Evolutionary conservation across 345 rosid species (phyloP), one percentile per base, ranked within the genome.

Genomic region (Jatropha curcas): DNA sequence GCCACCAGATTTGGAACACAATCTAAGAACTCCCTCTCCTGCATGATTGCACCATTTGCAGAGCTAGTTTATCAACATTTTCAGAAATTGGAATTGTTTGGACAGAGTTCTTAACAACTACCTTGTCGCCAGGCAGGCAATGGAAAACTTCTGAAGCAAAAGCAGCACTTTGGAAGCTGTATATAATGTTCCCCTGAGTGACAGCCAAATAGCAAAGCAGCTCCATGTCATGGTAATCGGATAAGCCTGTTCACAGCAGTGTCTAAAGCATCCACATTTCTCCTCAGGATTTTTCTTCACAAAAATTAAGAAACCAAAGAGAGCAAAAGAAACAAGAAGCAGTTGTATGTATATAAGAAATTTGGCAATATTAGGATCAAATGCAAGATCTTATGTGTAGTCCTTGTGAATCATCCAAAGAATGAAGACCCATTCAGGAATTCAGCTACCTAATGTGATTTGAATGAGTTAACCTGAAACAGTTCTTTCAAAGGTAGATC

Each of bases 191-290:
- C 24, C 4, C 27, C 43, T 0, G 1, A 59, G 28, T n/a, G 30
- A n/a, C 33, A 12, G 4, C 28, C 19, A 20, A 4, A 10, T 22
- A 17, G 52, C 37, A 7, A 31, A 70, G 37, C 35, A 58, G 50
- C 27, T 53, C 19, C 6, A 12, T 20, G 31, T 75, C 70, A 79
- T 39, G 92, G 94, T 65, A 82, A 80, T 24, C 88, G 88, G 69
- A 90, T 68, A 69, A 92, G 85, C 77, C 79, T 88, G 88, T 86
- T 90, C 45, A 91, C 96, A 41, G 97, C 92, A 33, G 88, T 71
- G 74, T 92, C 98, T 45, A 92, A 84, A 71, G 82, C 85, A 80
- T 95, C 98, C 22, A 91, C 98, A 70, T 91, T 91, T 80, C 87
- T 87, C 85, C 96, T 84, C 73, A 95, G 64, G 62, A 83, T 22